Evolutionary conservation across 495 filamentous ascomycete species (phyloP), one percentile per base, ranked within the genome.

Genomic region (Acidomyces sp.): DNA sequence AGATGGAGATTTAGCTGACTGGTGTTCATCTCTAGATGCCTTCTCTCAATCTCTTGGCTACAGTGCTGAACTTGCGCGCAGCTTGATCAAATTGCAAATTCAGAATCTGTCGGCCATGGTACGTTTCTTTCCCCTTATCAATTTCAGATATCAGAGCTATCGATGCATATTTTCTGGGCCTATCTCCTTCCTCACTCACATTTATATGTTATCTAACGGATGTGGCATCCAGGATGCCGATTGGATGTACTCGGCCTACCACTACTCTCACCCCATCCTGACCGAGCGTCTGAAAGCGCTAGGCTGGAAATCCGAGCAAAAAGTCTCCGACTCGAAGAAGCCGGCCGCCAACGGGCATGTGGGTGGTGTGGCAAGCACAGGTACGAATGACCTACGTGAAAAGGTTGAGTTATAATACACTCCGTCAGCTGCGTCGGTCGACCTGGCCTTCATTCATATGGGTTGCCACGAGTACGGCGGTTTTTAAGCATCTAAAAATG

Each of bases 241-340:
- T 60, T 92, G 80, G 81, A 71, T 94, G 66, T 97, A 94, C 60
- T 86, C 92, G 19, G 87, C 78, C 66, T 97, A 96, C 66, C 83
- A 96, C 65, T 93, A 87, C 71, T 94, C 86, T 6, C 90, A 97
- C 62, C 90, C 90, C 1, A 96, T 96, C 49, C 71, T 97, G 39
- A 78, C 86, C 6, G 92, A 97, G 70, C 74, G 90, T 48, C 66
- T 97, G 49, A 83, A 78, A 63, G 90, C 88, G 0, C 67, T 97
- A 22, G 78, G 82, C 45, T 96, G 86, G 86, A 74, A 71, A 54
- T 68, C 72, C 35, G 68, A 70, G 31, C 70, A 76, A 60, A 71
- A 73, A 49, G 54, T 57, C 15, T 62, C 60, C 18, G 56, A 59
- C 19, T 26, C 28, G 6, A 34, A 6, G 6, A 34, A 27, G 11